Conservation (phyloP, 495 filamentous ascomycete species). For the Penicillium subrubescens region DNA sequence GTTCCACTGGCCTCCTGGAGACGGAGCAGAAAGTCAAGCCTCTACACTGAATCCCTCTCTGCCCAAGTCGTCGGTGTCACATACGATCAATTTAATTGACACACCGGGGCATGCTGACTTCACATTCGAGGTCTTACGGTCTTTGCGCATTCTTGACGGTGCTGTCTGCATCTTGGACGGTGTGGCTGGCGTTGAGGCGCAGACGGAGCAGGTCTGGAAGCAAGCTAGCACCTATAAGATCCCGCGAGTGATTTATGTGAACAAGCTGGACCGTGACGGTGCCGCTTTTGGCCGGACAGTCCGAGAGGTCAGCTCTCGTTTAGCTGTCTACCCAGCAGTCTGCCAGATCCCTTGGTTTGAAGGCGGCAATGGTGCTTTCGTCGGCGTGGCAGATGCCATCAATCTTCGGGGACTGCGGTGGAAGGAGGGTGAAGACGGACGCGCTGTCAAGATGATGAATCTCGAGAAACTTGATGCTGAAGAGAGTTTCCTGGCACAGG, state of each 20-base stretch:
- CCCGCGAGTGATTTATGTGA: constrained; percentile 85
- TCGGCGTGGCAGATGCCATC: constrained; percentile 83
- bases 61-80: constrained; percentile 46
- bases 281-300: constrained; percentile 87
- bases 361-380: constrained; percentile 68
- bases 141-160: constrained; percentile 89
- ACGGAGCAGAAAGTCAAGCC: constrained; percentile 21
- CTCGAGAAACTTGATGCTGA: constrained; percentile 54
- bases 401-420: constrained; percentile 56
- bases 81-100: constrained; percentile 92
- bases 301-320: constrained; percentile 76
- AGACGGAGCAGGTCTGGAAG: constrained; percentile 96
- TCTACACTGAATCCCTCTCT: constrained; percentile 25
- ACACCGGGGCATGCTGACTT: constrained; percentile 98
- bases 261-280: constrained; percentile 95
- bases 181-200: constrained; percentile 95
- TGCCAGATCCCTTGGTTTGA: constrained; percentile 96
- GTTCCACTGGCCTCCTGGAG: constrained; percentile 77
- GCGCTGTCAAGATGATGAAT: constrained; percentile 52
- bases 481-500: constrained; percentile 60
- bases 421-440: constrained; percentile 68
- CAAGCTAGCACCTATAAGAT: constrained; percentile 86
- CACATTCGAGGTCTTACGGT: constrained; percentile 94
- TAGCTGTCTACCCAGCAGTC: constrained; percentile 83
- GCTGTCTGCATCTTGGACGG: constrained; percentile 95